Evolutionary conservation across 106 monocot genomes (phyloP).

Genomic region (Apostasia shenzhenica): DNA sequence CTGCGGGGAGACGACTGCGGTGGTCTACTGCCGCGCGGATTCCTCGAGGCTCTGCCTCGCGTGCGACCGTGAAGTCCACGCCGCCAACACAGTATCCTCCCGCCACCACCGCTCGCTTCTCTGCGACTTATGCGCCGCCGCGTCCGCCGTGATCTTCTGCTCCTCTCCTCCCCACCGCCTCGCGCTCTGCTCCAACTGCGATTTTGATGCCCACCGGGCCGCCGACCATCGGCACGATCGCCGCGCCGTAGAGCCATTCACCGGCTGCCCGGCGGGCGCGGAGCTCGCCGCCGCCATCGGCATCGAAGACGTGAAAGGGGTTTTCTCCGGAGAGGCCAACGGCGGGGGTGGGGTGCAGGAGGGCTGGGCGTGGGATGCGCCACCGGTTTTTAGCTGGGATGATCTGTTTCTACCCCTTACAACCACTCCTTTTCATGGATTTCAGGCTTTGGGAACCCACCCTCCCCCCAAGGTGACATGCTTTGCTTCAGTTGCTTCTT

Average conservation of each 20-base stretch:
- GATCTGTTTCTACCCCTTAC: conserved; percentile 34
- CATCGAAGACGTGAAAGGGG: conserved; percentile 19
- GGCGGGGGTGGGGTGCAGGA: conserved; percentile 8
- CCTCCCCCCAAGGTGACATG: conserved; percentile 36
- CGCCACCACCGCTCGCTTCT: conserved; percentile 40
- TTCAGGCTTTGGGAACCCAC: conserved; percentile 31
- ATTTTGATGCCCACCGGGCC: conserved; percentile 23
- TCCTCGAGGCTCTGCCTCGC: conserved; percentile 23
- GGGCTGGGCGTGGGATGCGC: conserved; percentile 29
- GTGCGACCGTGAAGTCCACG: conserved; percentile 53
- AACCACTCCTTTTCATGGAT: conserved; percentile 13
- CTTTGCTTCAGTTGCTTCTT: not conserved
- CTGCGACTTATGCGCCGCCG: conserved; percentile 34
- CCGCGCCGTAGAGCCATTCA: conserved; percentile 37
- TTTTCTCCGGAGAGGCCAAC: not conserved
- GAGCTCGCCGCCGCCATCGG: conserved; percentile 31
- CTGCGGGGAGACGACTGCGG: conserved; percentile 11
- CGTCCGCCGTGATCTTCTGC: conserved; percentile 34
- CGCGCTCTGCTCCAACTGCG: conserved; percentile 43
- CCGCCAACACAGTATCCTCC: conserved; percentile 46
- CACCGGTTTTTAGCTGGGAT: conserved; percentile 27
- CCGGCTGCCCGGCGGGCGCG: conserved; percentile 35
- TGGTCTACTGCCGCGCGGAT: conserved; percentile 24
- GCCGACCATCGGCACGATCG: conserved; percentile 16
- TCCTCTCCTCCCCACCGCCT: conserved; percentile 11